phyloP scores from a whole-genome alignment of 164 flowering plant genomes.

The Vitis rupestris region DNA sequence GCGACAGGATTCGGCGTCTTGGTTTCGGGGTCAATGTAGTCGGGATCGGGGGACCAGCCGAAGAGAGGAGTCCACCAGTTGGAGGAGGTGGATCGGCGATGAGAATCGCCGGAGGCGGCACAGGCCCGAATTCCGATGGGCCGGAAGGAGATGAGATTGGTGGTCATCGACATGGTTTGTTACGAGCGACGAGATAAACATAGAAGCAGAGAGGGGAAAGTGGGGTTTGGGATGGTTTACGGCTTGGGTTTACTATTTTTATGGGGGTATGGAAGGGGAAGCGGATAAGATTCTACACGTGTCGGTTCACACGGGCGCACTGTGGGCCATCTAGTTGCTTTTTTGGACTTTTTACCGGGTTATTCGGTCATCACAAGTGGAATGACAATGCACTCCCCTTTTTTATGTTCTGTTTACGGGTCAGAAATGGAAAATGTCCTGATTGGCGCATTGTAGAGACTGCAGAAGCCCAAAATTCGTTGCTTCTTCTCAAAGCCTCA shows the following conservation, averaged over 20 bases:
- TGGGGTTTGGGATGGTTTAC: too few species aligned
- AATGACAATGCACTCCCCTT: too few species aligned
- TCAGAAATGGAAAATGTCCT: not conserved
- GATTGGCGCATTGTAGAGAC: not conserved
- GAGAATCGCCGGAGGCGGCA: constrained; percentile 18
- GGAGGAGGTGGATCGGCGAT: constrained; percentile 21
- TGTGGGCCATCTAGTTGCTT: constrained; percentile 6
- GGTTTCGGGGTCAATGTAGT: constrained; percentile 49
- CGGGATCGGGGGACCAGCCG: constrained; percentile 69
- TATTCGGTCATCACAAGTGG: constrained; percentile 21
- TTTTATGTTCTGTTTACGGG: too few species aligned
- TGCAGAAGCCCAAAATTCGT: too few species aligned
- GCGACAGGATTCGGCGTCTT: not conserved
- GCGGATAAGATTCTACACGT: constrained; percentile 24
- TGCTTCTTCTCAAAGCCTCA: too few species aligned
- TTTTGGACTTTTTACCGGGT: constrained; percentile 15
- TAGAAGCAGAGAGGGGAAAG: too few species aligned
- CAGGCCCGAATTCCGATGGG: constrained; percentile 17
- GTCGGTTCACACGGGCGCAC: constrained; percentile 3
- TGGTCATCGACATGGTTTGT: constrained; percentile 17
- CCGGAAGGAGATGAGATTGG: constrained; percentile 16
- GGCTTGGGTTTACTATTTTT: too few species aligned
- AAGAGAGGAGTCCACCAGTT: constrained; percentile 79
- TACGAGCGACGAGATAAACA: not conserved
- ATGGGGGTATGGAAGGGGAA: not conserved